Evolutionary conservation across 169 alveolate species (phyloP), one percentile per base, ranked within the genome.

Genomic region (Plasmodium fragile): DNA sequence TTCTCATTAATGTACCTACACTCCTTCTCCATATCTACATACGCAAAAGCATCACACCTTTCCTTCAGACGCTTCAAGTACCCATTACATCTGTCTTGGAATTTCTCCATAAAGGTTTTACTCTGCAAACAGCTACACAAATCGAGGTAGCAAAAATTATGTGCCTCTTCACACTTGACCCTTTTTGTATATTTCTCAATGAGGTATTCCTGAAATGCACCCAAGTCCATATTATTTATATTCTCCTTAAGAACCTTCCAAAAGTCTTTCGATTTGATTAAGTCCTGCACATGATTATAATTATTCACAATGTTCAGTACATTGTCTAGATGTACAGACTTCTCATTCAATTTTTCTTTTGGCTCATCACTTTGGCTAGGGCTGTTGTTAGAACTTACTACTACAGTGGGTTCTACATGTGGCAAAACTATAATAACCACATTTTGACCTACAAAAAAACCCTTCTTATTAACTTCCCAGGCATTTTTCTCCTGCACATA

Each of bases 381-480:
- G 75, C 25, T 65, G 75, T 65, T 65, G 2, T 65, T 65, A 7
- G 41, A 0, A 18, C 39, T 52, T n/a, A n/a, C n/a, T n/a, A n/a
- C n/a, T 30, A 43, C 25, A 13, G 75, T 71, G 34, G 84, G 13
- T 45, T 71, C 83, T 8, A 89, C 94, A 36, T 78, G 89, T 41
- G 94, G 94, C 0, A 89, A 28, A 22, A 89, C 89, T 16, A 89
- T 79, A 30, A 89, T 28, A 18, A 89, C 55, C 7, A 89, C 72
- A 78, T 43, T 89, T 43, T 89, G 94, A 18, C 90, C 94, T 2
- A 79, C 70, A 8, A 78, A 55, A 78, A 43, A 89, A 3, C 94
- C 94, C 45, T 77, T 89, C 18, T 59, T 89, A 34, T 78, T 77
- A 5, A 78, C 41, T 65, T 89, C 94, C 94, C 94, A 89, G 5